Conservation (phyloP, 1,284 basidiomycete genomes). For the Leccinum solheimii region DNA sequence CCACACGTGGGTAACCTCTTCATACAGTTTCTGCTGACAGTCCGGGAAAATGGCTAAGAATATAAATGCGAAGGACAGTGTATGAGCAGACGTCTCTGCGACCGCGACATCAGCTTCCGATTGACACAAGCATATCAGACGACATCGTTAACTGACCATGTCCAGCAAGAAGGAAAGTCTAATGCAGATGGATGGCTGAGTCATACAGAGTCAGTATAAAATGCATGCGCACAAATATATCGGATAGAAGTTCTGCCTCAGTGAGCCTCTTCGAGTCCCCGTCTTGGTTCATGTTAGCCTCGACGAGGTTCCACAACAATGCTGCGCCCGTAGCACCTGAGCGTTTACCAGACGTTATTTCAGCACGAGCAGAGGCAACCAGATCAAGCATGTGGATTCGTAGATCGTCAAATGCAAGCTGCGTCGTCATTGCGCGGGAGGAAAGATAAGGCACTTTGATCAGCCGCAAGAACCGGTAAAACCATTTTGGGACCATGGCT, state of each 20-base stretch:
- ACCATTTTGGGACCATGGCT: slow-evolving; percentile 35
- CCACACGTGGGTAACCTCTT: slow-evolving; percentile 40
- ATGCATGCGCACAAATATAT: slow-evolving; percentile 41
- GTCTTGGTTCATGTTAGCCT: slow-evolving; percentile 44
- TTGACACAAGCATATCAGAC: background rate
- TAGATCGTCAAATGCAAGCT: slow-evolving; percentile 37
- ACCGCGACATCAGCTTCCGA: background rate
- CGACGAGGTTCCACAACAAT: slow-evolving; percentile 45
- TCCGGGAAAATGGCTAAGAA: slow-evolving; percentile 48
- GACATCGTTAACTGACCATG: slow-evolving; percentile 19
- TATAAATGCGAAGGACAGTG: slow-evolving; percentile 41
- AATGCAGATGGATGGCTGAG: background rate
- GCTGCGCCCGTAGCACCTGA: slow-evolving; percentile 34
- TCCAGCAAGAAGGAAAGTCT: slow-evolving; percentile 43
- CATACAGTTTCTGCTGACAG: slow-evolving; percentile 43
- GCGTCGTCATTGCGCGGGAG: slow-evolving; percentile 26
- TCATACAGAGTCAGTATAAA: background rate
- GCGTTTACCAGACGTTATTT: slow-evolving; percentile 27
- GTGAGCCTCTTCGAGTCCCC: slow-evolving; percentile 35
- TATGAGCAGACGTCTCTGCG: slow-evolving; percentile 47
- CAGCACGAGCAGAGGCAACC: slow-evolving; percentile 37
- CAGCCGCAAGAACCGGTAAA: slow-evolving; percentile 30
- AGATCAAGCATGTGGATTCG: slow-evolving; percentile 42
- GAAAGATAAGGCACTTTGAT: slow-evolving; percentile 40
- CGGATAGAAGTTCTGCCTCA: slow-evolving; percentile 46